phyloP scores from a whole-genome alignment of 2,329 filamentous ascomycete genomes.

The Aspergillus ruber region DNA sequence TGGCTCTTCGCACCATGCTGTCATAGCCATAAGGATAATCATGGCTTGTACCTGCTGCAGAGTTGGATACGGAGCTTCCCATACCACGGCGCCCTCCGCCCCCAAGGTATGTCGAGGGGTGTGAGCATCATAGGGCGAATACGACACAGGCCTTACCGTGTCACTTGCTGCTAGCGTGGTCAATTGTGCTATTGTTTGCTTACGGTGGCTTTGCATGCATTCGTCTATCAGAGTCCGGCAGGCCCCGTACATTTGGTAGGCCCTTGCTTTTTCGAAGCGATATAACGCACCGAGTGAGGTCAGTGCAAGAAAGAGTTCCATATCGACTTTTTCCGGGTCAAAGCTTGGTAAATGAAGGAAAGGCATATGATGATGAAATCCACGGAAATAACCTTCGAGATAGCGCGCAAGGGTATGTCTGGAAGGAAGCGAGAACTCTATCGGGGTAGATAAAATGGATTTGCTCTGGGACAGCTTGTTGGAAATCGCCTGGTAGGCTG shows the following conservation, averaged over 20 bases:
- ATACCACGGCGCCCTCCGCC: not conserved
- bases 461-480: not conserved
- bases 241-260: constrained; percentile 4
- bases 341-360: constrained; percentile 62
- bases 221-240: not conserved
- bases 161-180: not conserved
- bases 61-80: not conserved
- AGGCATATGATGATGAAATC: constrained; percentile 54
- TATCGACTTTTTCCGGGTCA: constrained; percentile 50
- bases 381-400: constrained; percentile 59
- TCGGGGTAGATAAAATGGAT: constrained; percentile 38
- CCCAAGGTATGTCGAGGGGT: too few species aligned
- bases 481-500: not conserved
- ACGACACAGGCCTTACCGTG: too few species aligned
- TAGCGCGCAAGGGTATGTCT: constrained; percentile 61
- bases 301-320: constrained; percentile 61
- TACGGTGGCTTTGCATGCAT: not conserved
- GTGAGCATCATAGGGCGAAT: too few species aligned
- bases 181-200: not conserved
- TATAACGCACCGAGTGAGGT: constrained; percentile 48
- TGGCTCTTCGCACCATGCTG: constrained; percentile 1
- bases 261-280: constrained; percentile 34
- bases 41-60: not conserved
- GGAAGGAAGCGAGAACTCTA: constrained; percentile 47
- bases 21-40: not conserved